Conservation (phyloP, 2,329 filamentous ascomycete genomes). For the Alternaria consortialis region DNA sequence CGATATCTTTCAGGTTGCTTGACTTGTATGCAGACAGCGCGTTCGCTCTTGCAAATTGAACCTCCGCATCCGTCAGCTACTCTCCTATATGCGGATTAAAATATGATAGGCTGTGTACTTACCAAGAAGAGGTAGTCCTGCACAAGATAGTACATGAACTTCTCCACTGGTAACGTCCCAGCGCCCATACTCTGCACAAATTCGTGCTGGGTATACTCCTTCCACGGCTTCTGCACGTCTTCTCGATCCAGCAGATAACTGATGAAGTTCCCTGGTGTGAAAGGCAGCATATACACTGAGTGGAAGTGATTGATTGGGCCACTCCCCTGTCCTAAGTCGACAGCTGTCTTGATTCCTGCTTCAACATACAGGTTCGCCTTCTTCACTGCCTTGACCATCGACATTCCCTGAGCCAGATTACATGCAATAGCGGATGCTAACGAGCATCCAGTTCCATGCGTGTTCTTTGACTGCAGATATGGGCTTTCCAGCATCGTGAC, state of each 20-base stretch:
- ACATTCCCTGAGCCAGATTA: conserved; percentile 70
- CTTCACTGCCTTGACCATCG: conserved; percentile 68
- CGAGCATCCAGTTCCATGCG: conserved; percentile 94
- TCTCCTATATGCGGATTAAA: background rate
- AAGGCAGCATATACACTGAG: conserved; percentile 72
- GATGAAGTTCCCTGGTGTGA: conserved; percentile 79
- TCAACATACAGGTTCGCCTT: conserved; percentile 76
- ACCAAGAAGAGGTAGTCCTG: conserved; percentile 94
- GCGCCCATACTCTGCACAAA: conserved; percentile 82
- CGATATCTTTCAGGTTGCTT: conserved; percentile 75
- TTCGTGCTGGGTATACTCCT: conserved; percentile 78
- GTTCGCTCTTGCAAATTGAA: conserved; percentile 88
- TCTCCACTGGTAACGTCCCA: conserved; percentile 75
- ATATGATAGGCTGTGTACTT: conserved; percentile 28
- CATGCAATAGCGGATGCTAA: conserved; percentile 84
- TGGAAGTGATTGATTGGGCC: conserved; percentile 84
- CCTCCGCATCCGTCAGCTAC: conserved; percentile 57
- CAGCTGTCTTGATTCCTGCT: conserved; percentile 72
- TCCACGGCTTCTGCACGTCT: conserved; percentile 79
- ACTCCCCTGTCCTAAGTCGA: conserved; percentile 70
- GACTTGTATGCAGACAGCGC: conserved; percentile 87
- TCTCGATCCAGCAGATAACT: conserved; percentile 81
- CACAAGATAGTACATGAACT: conserved; percentile 87
- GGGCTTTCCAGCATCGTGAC: conserved; percentile 71
- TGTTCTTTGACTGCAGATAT: conserved; percentile 79